Conservation (phyloP, 1,139 yeast species). For the Lodderomyces parapsilosis region DNA sequence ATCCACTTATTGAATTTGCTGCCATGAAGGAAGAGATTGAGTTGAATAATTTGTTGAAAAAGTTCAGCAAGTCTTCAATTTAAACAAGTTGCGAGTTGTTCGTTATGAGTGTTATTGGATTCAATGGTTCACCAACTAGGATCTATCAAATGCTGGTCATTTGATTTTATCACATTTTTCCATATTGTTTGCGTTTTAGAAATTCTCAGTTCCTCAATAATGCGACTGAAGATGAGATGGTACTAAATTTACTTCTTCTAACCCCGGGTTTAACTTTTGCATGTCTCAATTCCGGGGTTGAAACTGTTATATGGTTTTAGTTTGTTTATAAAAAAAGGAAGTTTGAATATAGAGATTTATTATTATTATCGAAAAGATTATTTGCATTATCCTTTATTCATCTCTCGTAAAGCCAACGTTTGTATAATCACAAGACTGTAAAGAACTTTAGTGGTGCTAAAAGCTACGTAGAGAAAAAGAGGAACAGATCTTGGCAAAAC, state of each 20-base stretch:
- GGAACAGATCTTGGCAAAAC: too few species aligned
- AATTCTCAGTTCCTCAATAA: not conserved
- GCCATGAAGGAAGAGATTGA: conserved; percentile 43
- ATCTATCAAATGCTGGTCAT: not conserved
- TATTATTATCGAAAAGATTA: not conserved
- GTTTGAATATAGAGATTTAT: not conserved
- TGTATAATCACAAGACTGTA: too few species aligned
- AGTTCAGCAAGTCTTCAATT: conserved; percentile 12
- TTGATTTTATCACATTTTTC: not conserved
- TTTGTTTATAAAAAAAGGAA: not conserved
- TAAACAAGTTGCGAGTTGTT: not conserved
- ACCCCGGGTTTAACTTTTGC: not conserved
- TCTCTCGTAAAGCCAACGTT: too few species aligned
- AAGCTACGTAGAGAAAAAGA: too few species aligned
- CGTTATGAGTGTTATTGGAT: not conserved
- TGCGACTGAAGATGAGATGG: not conserved
- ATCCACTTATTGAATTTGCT: conserved; percentile 42
- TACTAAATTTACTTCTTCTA: not conserved
- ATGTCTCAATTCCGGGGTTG: not conserved
- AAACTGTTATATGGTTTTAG: not conserved
- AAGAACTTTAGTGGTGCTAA: too few species aligned
- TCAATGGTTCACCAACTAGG: too few species aligned
- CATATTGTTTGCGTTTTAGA: not conserved
- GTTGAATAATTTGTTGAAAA: conserved; percentile 34
- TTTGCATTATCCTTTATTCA: too few species aligned